Evolutionary conservation across 1,139 yeast species (phyloP).

Genomic region (Diutina sp.): DNA sequence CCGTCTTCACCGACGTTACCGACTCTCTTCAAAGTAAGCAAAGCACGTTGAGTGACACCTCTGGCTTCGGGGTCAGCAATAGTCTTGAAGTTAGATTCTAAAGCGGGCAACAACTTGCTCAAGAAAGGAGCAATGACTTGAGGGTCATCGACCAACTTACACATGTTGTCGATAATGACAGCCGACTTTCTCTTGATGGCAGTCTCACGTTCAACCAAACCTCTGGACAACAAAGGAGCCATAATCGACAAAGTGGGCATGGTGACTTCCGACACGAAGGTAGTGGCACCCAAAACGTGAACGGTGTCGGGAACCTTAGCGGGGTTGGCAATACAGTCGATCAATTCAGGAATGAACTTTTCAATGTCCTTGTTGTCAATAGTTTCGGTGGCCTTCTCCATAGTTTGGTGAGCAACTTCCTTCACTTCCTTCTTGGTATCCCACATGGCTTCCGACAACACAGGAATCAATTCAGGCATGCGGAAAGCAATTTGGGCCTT

Average conservation of each 20-base stretch:
- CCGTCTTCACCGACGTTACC: slow-evolving; percentile 92
- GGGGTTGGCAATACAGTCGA: slow-evolving; percentile 94
- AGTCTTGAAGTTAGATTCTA: slow-evolving; percentile 84
- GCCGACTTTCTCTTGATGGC: slow-evolving; percentile 99
- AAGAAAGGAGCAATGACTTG: slow-evolving; percentile 99
- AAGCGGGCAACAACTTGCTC: slow-evolving; percentile 89
- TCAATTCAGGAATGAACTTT: slow-evolving; percentile 96
- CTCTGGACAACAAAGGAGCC: slow-evolving; percentile 98
- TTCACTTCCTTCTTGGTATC: slow-evolving; percentile 98
- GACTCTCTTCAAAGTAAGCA: slow-evolving; percentile 95
- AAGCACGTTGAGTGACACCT: slow-evolving; percentile 94
- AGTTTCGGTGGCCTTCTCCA: slow-evolving; percentile 93
- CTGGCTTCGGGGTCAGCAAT: slow-evolving; percentile 99
- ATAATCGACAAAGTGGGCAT: slow-evolving; percentile 98
- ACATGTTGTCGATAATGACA: slow-evolving; percentile 98
- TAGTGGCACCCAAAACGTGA: slow-evolving; percentile 97
- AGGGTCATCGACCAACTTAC: slow-evolving; percentile 99
- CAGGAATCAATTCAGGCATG: slow-evolving; percentile 99
- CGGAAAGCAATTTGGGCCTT: slow-evolving; percentile 93
- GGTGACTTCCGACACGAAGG: slow-evolving; percentile 98
- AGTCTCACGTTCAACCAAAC: slow-evolving; percentile 99
- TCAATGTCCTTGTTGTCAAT: slow-evolving; percentile 99
- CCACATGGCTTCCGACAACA: slow-evolving; percentile 98
- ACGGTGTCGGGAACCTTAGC: slow-evolving; percentile 97
- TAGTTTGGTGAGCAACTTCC: slow-evolving; percentile 90